Evolutionary conservation across 768 basidiomycete species (phyloP).

Genomic region (Pulveroboletus sp.): DNA sequence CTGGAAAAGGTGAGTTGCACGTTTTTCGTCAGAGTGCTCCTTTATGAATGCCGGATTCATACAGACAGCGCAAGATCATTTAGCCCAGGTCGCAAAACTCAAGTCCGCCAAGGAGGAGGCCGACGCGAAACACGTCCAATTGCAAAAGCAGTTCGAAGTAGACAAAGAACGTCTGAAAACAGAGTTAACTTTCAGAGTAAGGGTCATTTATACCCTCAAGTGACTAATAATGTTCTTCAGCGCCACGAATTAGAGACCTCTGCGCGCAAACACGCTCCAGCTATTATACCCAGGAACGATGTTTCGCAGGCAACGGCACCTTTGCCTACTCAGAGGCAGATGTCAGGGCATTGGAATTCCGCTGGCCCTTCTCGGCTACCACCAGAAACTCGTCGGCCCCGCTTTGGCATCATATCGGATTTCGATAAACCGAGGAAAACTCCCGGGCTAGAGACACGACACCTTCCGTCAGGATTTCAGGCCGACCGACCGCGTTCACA

Average conservation of each 20-base stretch:
- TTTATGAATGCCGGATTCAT: background rate
- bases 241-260: slow-evolving; percentile 66
- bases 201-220: slow-evolving; percentile 12
- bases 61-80: slow-evolving; percentile 59
- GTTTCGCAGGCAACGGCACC: slow-evolving; percentile 39
- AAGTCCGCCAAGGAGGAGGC: slow-evolving; percentile 59
- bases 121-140: slow-evolving; percentile 49
- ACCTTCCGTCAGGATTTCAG: slow-evolving; percentile 28
- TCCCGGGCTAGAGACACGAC: slow-evolving; percentile 12
- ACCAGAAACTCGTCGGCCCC: slow-evolving; percentile 39
- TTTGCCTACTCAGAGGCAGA: slow-evolving; percentile 38
- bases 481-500: slow-evolving; percentile 19
- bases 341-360: slow-evolving; percentile 28
- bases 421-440: slow-evolving; percentile 21
- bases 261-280: slow-evolving; percentile 44
- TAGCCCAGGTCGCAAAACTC: slow-evolving; percentile 51
- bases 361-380: slow-evolving; percentile 27
- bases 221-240: slow-evolving; percentile 34
- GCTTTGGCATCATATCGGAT: slow-evolving; percentile 29
- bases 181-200: slow-evolving; percentile 65
- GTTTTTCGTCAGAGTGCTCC: background rate
- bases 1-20: slow-evolving; percentile 54
- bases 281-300: slow-evolving; percentile 45
- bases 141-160: slow-evolving; percentile 60
- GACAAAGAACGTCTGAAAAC: slow-evolving; percentile 70